Evolutionary conservation across 2,329 filamentous ascomycete species (phyloP).

Genomic region (Teratosphaeriaceae sp.): DNA sequence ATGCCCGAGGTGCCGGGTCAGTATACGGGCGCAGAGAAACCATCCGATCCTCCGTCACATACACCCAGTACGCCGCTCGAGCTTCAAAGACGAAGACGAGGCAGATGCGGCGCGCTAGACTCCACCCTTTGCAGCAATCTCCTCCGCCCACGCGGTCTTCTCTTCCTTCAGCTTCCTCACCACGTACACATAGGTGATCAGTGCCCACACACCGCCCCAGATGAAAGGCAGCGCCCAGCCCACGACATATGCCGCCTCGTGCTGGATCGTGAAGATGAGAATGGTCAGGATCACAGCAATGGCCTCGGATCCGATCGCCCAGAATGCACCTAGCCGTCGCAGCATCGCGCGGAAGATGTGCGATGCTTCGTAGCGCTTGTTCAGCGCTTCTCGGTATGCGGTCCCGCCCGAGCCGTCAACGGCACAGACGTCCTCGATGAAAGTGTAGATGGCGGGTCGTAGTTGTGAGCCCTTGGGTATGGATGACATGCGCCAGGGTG

Average conservation of each 20-base stretch:
- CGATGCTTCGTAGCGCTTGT: constrained; percentile 47
- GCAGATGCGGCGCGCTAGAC: no score
- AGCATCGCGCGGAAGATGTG: constrained; percentile 49
- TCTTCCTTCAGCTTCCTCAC: constrained; percentile 31
- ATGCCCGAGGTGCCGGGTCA: no score
- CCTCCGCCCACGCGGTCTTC: constrained; percentile 29
- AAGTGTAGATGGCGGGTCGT: constrained; percentile 47
- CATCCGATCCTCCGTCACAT: no score
- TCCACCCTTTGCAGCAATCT: constrained; percentile 20
- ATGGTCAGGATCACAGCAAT: constrained; percentile 37
- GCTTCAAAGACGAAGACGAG: no score
- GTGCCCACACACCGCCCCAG: constrained; percentile 43
- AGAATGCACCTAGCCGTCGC: constrained; percentile 46
- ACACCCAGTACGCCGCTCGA: no score
- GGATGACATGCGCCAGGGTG: constrained; percentile 48
- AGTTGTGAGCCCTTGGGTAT: constrained; percentile 45
- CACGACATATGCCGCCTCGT: constrained; percentile 43
- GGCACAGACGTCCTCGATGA: constrained; percentile 49
- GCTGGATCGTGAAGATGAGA: constrained; percentile 42
- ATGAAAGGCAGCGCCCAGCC: constrained; percentile 45
- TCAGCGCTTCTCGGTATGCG: constrained; percentile 46
- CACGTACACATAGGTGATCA: constrained; percentile 41
- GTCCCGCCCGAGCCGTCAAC: constrained; percentile 49
- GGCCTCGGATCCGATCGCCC: constrained; percentile 41
- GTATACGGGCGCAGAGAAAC: no score